phyloP scores from a whole-genome alignment of 2,329 filamentous ascomycete species.

The Beauveria brongniartii region DNA sequence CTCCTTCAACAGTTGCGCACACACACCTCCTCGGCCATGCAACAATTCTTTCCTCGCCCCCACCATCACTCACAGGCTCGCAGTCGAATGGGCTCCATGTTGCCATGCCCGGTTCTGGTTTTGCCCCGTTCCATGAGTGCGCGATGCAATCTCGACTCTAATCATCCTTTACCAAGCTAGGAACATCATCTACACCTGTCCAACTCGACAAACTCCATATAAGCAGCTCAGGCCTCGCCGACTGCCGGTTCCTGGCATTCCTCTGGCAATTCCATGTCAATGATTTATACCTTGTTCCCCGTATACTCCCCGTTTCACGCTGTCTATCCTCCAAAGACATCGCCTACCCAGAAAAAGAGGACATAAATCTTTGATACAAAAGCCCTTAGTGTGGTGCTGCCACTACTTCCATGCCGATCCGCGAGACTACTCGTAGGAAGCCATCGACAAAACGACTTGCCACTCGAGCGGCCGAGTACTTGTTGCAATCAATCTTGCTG shows the following conservation, averaged over 20 bases:
- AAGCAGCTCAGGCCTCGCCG: conserved; percentile 5
- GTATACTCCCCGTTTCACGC: neutral
- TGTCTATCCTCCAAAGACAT: neutral
- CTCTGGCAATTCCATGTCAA: neutral
- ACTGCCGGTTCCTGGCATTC: conserved; percentile 1
- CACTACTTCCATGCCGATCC: neutral
- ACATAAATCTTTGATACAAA: neutral
- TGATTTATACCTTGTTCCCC: neutral
- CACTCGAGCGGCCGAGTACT: neutral
- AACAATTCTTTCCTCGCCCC: neutral
- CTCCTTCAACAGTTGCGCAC: neutral
- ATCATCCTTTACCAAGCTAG: conserved; percentile 3
- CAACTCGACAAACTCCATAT: conserved; percentile 6
- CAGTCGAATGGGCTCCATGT: conserved; percentile 1
- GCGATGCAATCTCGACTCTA: conserved; percentile 8
- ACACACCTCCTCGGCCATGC: neutral
- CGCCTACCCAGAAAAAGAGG: neutral
- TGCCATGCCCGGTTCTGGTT: neutral
- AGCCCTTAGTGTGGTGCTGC: neutral
- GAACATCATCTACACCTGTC: neutral
- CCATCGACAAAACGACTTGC: neutral
- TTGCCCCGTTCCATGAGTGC: neutral
- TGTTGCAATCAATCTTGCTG: neutral
- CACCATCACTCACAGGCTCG: neutral
- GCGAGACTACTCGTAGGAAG: neutral